Evolutionary conservation across 331 rosid species (phyloP).

Genomic region (Dryas integrifolia): DNA sequence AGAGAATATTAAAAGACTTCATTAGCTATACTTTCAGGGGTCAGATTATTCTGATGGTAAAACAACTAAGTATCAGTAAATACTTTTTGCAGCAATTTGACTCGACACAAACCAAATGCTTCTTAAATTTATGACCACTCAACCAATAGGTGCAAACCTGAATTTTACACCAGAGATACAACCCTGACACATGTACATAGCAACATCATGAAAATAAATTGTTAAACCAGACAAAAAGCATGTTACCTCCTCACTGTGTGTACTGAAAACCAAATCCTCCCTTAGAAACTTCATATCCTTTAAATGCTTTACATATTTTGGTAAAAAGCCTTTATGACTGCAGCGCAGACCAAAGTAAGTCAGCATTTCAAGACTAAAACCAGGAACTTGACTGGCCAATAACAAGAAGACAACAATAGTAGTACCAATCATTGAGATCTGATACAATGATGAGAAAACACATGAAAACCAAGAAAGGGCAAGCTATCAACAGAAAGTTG

Average conservation of each 20-base stretch:
- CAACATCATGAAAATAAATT: background rate
- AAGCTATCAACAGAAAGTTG: background rate
- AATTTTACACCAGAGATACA: background rate
- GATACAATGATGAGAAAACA: background rate
- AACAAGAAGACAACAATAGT: background rate
- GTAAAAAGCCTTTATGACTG: conserved; percentile 86
- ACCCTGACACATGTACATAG: conserved; percentile 1
- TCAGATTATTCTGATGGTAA: background rate
- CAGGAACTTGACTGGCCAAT: conserved; percentile 14
- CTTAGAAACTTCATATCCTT: conserved; percentile 78
- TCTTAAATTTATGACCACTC: background rate
- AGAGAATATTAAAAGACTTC: background rate
- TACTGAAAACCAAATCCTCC: conserved; percentile 85
- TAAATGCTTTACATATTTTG: conserved; percentile 58
- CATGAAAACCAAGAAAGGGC: background rate
- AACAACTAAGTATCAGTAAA: background rate
- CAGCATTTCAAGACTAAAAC: conserved; percentile 11
- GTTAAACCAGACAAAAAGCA: conserved; percentile 7
- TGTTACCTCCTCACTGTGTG: conserved; percentile 83
- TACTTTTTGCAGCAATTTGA: conserved; percentile 1
- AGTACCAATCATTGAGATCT: background rate
- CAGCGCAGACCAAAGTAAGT: conserved; percentile 29
- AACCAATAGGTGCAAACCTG: background rate
- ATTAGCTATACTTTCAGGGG: background rate
- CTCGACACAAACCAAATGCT: conserved; percentile 2